Evolutionary conservation across 108 stramenopile genomes (phyloP).

Genomic region (Cyclotella baltica): DNA sequence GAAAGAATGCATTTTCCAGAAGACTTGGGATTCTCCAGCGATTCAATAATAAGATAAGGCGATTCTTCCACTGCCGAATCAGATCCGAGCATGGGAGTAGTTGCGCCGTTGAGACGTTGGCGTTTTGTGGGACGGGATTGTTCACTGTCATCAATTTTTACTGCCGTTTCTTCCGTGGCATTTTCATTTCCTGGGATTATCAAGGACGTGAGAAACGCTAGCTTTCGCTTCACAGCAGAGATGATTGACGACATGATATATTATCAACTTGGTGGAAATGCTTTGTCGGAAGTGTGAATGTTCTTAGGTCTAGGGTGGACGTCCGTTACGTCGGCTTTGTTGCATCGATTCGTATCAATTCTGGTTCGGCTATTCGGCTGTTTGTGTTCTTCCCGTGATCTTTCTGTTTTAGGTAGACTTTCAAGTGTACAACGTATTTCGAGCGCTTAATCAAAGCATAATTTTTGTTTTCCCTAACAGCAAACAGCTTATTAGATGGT

Average conservation of each 20-base stretch:
- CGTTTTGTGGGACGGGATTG: constrained; percentile 11
- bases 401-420: too few species aligned
- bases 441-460: too few species aligned
- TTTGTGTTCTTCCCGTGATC: too few species aligned
- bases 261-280: too few species aligned
- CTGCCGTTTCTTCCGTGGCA: background rate
- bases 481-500: too few species aligned
- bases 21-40: background rate
- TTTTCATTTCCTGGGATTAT: background rate
- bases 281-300: too few species aligned
- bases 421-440: too few species aligned
- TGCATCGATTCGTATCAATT: too few species aligned
- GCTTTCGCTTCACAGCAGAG: constrained; percentile 40
- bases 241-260: constrained; percentile 33
- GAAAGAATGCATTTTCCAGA: background rate
- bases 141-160: background rate
- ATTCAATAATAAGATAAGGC: constrained; percentile 13
- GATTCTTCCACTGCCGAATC: constrained; percentile 21
- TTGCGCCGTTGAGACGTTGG: constrained; percentile 10
- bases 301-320: too few species aligned
- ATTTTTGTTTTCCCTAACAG: too few species aligned
- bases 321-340: too few species aligned
- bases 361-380: too few species aligned
- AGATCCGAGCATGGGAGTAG: constrained; percentile 15
- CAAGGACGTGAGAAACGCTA: constrained; percentile 20